A percentile compares a stretch with the other conserved stretches of the same genome.
These are phyloP conservation scores for Alternaria atra DNA, from an alignment of 2,329 filamentous ascomycete species.

Conservation along the genomic window DNA sequence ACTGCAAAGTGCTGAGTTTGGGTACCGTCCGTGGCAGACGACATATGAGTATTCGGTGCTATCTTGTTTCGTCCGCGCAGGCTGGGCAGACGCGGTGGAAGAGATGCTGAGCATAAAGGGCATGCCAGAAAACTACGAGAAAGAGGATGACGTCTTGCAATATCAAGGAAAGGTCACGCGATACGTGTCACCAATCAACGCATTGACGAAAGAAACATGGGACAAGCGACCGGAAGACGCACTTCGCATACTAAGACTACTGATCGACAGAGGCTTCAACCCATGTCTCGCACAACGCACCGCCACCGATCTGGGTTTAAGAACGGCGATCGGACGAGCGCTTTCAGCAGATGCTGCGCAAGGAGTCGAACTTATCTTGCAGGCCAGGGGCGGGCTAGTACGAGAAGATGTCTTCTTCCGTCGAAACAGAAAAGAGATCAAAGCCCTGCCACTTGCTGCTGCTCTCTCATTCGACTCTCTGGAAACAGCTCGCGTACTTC, in stretches of 20 bases:
- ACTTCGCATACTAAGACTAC: conserved; percentile 26
- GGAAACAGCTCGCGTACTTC: conserved; percentile 23
- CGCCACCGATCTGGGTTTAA: conserved; percentile 21
- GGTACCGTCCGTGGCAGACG: conserved; percentile 27
- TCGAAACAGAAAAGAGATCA: conserved; percentile 27
- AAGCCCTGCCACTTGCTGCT: conserved; percentile 24
- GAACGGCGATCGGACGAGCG: conserved; percentile 25
- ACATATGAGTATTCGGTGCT: conserved; percentile 29
- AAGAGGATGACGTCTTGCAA: conserved; percentile 26
- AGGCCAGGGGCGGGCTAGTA: conserved; percentile 21
- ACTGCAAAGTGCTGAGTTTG: conserved; percentile 19
- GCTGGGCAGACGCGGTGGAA: conserved; percentile 32
- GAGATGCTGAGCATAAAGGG: conserved; percentile 25
- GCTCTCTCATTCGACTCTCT: conserved; percentile 22
- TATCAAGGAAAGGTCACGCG: conserved; percentile 30
- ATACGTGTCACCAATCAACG: conserved; percentile 24
- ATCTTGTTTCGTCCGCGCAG: conserved; percentile 25
- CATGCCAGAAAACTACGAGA: conserved; percentile 21
- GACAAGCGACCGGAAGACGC: conserved; percentile 28
- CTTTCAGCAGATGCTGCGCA: conserved; percentile 29
- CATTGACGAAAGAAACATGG: conserved; percentile 33
- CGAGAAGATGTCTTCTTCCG: conserved; percentile 28
- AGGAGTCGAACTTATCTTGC: conserved; percentile 28
- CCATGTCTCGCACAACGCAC: conserved; percentile 24
- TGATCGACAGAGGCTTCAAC: conserved; percentile 25